phyloP scores from a whole-genome alignment of 257 asterid genomes.

The Petunia axillaris region DNA sequence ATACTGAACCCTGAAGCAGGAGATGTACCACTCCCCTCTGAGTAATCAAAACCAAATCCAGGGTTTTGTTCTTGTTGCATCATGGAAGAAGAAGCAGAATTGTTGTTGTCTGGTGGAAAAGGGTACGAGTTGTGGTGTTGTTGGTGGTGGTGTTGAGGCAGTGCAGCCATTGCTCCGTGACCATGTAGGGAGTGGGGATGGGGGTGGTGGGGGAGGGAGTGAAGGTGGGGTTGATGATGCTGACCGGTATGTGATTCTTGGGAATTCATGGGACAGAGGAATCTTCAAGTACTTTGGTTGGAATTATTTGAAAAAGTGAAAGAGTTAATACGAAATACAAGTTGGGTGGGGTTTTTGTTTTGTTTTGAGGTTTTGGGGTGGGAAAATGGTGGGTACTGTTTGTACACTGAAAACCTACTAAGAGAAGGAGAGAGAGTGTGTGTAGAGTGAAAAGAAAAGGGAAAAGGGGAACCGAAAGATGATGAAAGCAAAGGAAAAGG shows the following conservation, averaged over 20 bases:
- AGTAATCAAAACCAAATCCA: constrained; percentile 55
- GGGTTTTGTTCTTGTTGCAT: constrained; percentile 44
- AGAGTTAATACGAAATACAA: neutral
- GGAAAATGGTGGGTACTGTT: neutral
- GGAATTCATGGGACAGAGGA: constrained; percentile 47
- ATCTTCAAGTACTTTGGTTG: neutral
- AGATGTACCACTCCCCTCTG: constrained; percentile 50
- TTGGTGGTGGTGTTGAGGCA: constrained; percentile 28
- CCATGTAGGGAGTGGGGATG: constrained; percentile 32
- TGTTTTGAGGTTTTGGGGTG: neutral
- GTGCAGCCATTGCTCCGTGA: constrained; percentile 38
- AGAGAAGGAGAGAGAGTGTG: neutral
- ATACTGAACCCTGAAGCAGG: constrained; percentile 53
- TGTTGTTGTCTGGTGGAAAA: constrained; percentile 32
- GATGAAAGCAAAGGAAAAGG: neutral
- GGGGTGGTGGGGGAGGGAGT: constrained; percentile 24
- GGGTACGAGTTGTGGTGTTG: constrained; percentile 49
- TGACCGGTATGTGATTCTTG: constrained; percentile 42
- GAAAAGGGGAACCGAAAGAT: constrained; percentile 31
- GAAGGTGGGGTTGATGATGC: constrained; percentile 34
- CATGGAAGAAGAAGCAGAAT: constrained; percentile 13
- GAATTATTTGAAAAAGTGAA: neutral
- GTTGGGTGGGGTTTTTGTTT: constrained; percentile 8
- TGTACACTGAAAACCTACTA: constrained; percentile 21
- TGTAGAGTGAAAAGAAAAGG: neutral